Base-by-base conservation (phyloP, 2,329 filamentous ascomycete genomes). In the Pestalotiopsis sp. region DNA sequence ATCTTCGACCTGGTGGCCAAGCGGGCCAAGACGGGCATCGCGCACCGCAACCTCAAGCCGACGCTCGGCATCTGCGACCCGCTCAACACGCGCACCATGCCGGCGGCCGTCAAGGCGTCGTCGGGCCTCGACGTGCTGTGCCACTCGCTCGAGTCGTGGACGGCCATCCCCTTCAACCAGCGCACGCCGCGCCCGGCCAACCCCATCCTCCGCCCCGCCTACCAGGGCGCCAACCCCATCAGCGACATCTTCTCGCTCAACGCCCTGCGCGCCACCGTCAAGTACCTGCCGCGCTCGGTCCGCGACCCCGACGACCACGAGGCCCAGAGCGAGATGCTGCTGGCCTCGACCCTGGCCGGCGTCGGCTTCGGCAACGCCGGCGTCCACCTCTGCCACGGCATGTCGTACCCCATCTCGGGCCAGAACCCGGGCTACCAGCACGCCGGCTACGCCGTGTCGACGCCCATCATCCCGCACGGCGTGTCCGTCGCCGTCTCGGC, bases 311-410 rank as follows among this genome's bases (percentile, higher is more conserved):
- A 97, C 41, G 96, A 99, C 79, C 86, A 89, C 70, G 96, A 98
- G 80, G 97, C 97, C 0, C 96, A 99, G 81, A 92, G 89, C 39
- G 91, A 98, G 80, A 99, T 99, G 97, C 86, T 99, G 38, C 88
- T 99, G 23, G 96, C 96, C 2, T 93, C 96, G 0, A 99, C 96
- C 0, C 85, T 99, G 2, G 96, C 97, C 0, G 96, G 96, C 60
- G 94, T 99, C 3, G 96, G 96, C 0, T 99, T 99, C 79, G 96
- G 97, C 23, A 99, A 99, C 76, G 97, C 97, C 1, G 96, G 97
- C 64, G 96, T 99, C 2, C 96, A 99, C 82, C 85, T 90, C 59
- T 90, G 88, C 72, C 88, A 90, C 72, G 88, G 87, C 87, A 98
- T 99, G 95, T 97, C 93, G 27, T 99, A 99, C 77, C 96, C 96